These are phyloP conservation scores for Warburgia ugandensis DNA, from an alignment of 164 flowering plant species.

Conservation along the genomic window DNA sequence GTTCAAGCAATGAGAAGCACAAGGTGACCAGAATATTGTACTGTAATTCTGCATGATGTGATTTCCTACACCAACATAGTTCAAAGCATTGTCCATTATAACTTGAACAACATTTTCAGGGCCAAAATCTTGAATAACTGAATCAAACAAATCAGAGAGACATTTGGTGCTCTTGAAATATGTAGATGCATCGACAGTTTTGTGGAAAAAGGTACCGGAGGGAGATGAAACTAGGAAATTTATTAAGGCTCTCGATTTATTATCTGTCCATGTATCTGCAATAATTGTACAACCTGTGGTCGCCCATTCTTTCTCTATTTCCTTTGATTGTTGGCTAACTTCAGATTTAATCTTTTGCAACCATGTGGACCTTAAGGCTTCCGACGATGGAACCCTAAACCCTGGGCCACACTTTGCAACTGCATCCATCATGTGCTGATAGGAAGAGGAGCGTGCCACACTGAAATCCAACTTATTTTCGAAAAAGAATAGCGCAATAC, in stretches of 20 bases:
- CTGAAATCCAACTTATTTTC: conserved; percentile 83
- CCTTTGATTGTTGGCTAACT: conserved; percentile 55
- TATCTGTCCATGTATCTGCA: conserved; percentile 91
- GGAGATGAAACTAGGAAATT: conserved; percentile 91
- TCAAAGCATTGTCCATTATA: conserved; percentile 60
- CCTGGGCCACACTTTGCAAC: conserved; percentile 64
- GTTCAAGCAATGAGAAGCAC: conserved; percentile 82
- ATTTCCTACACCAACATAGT: conserved; percentile 49
- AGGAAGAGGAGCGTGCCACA: conserved; percentile 77
- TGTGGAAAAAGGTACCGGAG: conserved; percentile 79
- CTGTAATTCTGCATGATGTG: conserved; percentile 69
- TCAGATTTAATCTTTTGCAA: conserved; percentile 73
- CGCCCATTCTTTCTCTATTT: conserved; percentile 75
- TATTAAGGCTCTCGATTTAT: conserved; percentile 72
- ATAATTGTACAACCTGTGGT: conserved; percentile 83
- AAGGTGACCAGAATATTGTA: conserved; percentile 69
- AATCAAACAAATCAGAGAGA: conserved; percentile 69
- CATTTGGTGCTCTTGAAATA: conserved; percentile 64
- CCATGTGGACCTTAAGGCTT: conserved; percentile 64
- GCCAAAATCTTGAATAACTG: conserved; percentile 84
- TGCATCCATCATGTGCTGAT: conserved; percentile 78
- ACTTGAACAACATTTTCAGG: conserved; percentile 87
- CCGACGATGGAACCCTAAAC: conserved; percentile 66
- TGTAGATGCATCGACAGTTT: conserved; percentile 75
- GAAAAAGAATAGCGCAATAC: conserved; percentile 80